A percentile compares a stretch with the other conserved stretches of the same genome.
phyloP scores from a whole-genome alignment of 768 basidiomycete genomes.

The Lentinula lateritia region DNA sequence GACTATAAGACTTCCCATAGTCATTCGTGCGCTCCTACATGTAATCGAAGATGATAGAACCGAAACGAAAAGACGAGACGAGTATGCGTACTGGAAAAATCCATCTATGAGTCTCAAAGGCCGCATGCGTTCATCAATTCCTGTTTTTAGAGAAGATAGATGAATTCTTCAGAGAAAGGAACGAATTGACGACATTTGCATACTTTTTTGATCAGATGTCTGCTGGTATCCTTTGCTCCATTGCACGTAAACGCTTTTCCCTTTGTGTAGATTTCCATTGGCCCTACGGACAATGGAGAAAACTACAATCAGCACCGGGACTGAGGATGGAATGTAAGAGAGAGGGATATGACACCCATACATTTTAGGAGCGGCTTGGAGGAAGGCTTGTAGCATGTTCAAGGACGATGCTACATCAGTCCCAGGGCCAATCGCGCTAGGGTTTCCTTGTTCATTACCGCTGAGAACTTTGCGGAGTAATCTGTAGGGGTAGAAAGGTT shows the following conservation, averaged over 20 bases:
- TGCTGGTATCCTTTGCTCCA: neutral
- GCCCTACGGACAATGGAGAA: neutral
- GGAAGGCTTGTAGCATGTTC: slow-evolving; percentile 28
- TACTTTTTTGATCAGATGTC: neutral
- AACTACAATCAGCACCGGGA: neutral
- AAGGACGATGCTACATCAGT: slow-evolving; percentile 17
- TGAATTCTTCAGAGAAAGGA: too few relatives aligned
- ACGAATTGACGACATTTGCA: too few relatives aligned
- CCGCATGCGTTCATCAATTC: slow-evolving; percentile 8
- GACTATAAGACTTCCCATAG: slow-evolving; percentile 27
- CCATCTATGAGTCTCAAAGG: slow-evolving; percentile 37
- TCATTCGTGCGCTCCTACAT: slow-evolving; percentile 32
- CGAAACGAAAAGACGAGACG: neutral
- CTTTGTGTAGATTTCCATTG: slow-evolving; percentile 15
- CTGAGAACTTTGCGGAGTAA: neutral
- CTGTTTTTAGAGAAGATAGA: too few relatives aligned
- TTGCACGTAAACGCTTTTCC: slow-evolving; percentile 18
- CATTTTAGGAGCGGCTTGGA: slow-evolving; percentile 26
- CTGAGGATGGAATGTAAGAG: neutral
- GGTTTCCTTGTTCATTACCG: slow-evolving; percentile 3
- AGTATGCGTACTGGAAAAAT: slow-evolving; percentile 30
- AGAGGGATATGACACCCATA: slow-evolving; percentile 3
- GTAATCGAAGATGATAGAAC: slow-evolving; percentile 12
- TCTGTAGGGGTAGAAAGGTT: neutral
- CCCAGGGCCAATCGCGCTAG: slow-evolving; percentile 10